Evolutionary conservation across 768 basidiomycete genomes (phyloP), one percentile per base, ranked within the genome.

Genomic region (Trametes elegans): DNA sequence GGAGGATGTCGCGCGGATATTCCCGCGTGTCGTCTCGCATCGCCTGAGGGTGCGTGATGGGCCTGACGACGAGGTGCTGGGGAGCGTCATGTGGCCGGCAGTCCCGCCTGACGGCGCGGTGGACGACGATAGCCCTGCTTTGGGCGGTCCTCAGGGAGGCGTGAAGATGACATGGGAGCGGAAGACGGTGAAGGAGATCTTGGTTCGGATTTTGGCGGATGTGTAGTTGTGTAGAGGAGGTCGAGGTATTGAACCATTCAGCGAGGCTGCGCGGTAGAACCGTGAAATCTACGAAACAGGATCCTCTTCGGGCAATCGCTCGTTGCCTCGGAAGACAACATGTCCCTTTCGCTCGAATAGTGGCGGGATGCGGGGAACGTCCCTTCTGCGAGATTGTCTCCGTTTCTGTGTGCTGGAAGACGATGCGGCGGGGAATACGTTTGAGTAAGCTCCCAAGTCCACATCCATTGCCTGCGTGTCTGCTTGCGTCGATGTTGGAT

Each of bases 1-100:
- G 66, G 83, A 84, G 53, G 87, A 92, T 61, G 76, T 89, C 58
- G 86, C 86, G 52, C 78, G 87, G 55, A 82, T 90, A 26, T 79
- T 88, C 58, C 87, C 87, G 31, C 73, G 87, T 19, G 82, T 85
- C 0, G 77, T 92, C 27, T 84, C 86, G 7, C 90, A 93, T 70
- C 84, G 90, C 10, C 64, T 93, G 56, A 76, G 85, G 45, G 79
- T 89, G 51, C 76, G 88, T 32, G 79, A 83, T 65, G 82, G 87
- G 1, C 86, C 86, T 1, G 74, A 81, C 55, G 86, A 89, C 54
- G 87, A 91, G 65, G 69, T 89, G 3, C 67, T 91, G 53, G 81
- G 81, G 7, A 82, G 87, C 56, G 76, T 80, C 3, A 66, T 85
- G 55, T 84, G 77, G 63, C 81, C 84, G 26, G 87, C 85, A 13